Base-by-base conservation (phyloP, 2,329 filamentous ascomycete species). In the Xenosphaeropsis pyriputrescens region DNA sequence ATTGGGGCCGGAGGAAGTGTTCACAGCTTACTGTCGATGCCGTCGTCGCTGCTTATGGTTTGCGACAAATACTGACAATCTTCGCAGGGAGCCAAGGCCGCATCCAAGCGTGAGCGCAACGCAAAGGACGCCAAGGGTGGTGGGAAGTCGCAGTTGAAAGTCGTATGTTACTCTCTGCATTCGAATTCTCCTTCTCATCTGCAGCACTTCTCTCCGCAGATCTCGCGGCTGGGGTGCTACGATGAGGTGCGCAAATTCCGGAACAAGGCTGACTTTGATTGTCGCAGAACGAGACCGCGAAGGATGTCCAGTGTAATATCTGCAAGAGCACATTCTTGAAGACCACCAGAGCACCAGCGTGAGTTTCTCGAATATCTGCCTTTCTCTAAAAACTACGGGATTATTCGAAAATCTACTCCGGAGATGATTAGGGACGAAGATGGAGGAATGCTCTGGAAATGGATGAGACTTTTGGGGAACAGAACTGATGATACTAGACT, bases 281-380 rank as follows among this genome's bases (percentile, higher is more conserved):
- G 22, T 9, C 22, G 8, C 22, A 83, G 78, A 86, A 86, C 63
- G 67, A 71, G 49, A 67, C 77, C 48, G 81, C 82, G 42, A 81
- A 76, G 65, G 77, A 72, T 53, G 83, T 86, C 59, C 78, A 84
- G 59, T 88, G 82, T 69, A 63, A 72, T 47, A 66, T 75, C 52
- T 88, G 82, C 79, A 81, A 77, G 61, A 72, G 79, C 49, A 82
- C 79, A 19, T 86, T 88, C 64, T 70, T 86, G 49, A 79, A 79
- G 65, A 88, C 82, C 29, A 79, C 78, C 43, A 79, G 79, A 54
- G 74, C 70, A 43, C 78, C 78, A 51, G 75, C 79, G 73, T 78
- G 65, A 48, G 72, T 63, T 26, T 26, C 22, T 11, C 22, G 22
- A 26, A 32, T 6, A 33, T 16, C 17, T 32, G 35, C 39, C 22